Base-by-base conservation (phyloP, 2,329 filamentous ascomycete genomes). In the Penicillium sp. region DNA sequence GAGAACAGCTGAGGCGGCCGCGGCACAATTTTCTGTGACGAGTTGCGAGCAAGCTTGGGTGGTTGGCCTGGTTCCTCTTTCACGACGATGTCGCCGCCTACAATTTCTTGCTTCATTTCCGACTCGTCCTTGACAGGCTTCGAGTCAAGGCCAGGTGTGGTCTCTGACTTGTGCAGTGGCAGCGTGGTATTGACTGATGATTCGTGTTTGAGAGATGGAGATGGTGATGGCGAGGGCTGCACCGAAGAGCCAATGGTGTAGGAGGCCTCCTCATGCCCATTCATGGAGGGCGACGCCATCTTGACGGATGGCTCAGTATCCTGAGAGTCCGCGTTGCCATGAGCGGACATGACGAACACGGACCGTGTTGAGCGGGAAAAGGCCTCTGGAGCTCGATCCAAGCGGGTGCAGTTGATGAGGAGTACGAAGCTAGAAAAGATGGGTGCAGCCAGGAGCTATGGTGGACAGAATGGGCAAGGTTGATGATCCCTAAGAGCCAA, bases 11-110 rank as follows among this genome's bases (percentile, higher is more conserved):
- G 76, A 45, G 83, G 77, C 48, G 83, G 77, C 48, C 82, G 80
- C 52, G 78, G 71, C 49, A 80, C 69, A 43, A 83, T 68, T 67
- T 88, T 95, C 57, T 87, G 82, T 18, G 86, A 85, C 34, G 81
- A 73, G 63, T 86, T 88, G 60, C 89, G 85, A 56, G 84, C 78
- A 49, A 86, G 73, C 69, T 88, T 93, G 39, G 85, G 80, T 36
- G 81, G 78, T 61, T 86, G 82, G 24, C 80, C 80, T 26, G 80
- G 78, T 67, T 84, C 81, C 62, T 80, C 71, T 65, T 83, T 84
- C 60, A 85, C 66, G 43, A 75, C 78, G 48, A 85, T 80, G 51
- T 81, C 80, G 54, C 79, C 81, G 49, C 78, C 77, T 44, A 84
- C 69, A 36, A 73, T 73, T 58, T 81, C 77, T 62, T 81, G 76